Base-by-base conservation (phyloP, 306 rosid genomes). In the Prosopis cineraria region DNA sequence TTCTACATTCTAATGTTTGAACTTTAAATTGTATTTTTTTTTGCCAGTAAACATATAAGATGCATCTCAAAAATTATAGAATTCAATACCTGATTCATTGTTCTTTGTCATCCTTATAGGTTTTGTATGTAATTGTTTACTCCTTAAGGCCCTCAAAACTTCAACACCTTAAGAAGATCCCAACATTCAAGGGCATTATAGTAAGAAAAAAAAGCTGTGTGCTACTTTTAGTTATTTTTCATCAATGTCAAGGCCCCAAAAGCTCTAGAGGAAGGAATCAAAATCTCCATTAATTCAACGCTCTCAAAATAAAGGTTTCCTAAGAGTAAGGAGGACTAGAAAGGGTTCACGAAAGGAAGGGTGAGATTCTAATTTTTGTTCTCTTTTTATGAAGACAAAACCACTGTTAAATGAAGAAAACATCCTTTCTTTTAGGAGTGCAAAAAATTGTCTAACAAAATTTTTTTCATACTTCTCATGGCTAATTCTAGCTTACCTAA, bases 381-480 rank as follows among this genome's bases (percentile, higher is more conserved):
- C 48, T 58, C 74, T 85, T 75, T 81, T 79, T 72, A 31, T 79
- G 77, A 81, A 39, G 33, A 30, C 41, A 60, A 62, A 55, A 34
- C 71, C 50, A 34, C 58, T 44, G 70, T 52, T 40, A 24, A 43
- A 22, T 73, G 71, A 68, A 81, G 80, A 73, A 76, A 81, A 59
- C 70, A 53, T 74, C 72, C 76, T 80, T 71, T 79, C 76, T 66
- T 76, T 37, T 40, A 0, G 25, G 50, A 56, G 70, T 45, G 81
- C 74, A n/a, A 68, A 72, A 64, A n/a, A 36, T 71, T 70, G 60
- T 78, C 76, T 75, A 65, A 83, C 79, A 59, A 75, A 81, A 80
- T 64, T 79, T 81, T 85, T 84, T 83, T 68, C 75, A 64, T 90
- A 30, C 67, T 63, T 68, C 60, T 31, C 64, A 58, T 47, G 60